Evolutionary conservation across 2,329 filamentous ascomycete species (phyloP).

Genomic region (Penicillium sp.): DNA sequence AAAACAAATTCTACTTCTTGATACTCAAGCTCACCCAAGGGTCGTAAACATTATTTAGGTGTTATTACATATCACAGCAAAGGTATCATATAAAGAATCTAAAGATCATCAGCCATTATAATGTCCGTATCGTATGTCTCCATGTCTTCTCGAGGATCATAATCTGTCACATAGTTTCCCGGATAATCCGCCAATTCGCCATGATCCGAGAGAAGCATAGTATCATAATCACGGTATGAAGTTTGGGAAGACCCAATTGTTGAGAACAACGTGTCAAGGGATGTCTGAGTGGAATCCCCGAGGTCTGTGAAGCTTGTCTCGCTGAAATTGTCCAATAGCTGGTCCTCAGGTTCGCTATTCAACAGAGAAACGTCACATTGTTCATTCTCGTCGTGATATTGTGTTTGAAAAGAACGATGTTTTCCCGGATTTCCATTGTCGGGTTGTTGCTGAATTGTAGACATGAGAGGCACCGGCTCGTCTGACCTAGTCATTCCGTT

Average conservation of each 20-base stretch:
- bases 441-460: background rate
- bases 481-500: background rate
- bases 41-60: background rate
- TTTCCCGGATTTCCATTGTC: background rate
- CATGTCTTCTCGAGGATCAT: background rate
- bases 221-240: background rate
- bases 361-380: background rate
- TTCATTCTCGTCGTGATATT: background rate
- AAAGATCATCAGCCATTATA: constrained; percentile 1
- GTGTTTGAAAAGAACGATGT: background rate
- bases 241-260: background rate
- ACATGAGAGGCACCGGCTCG: background rate
- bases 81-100: background rate
- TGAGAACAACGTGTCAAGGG: background rate
- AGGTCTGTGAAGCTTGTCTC: constrained; percentile 14
- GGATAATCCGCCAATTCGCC: background rate
- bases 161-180: background rate
- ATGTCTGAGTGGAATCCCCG: constrained; percentile 12
- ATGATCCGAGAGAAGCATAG: background rate
- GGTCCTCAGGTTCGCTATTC: constrained; percentile 5
- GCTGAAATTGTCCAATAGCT: constrained; percentile 9
- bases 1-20: background rate
- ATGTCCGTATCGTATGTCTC: background rate
- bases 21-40: background rate
- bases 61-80: background rate